Base-by-base conservation (phyloP, 345 rosid genomes). In the Clarkia xantiana region DNA sequence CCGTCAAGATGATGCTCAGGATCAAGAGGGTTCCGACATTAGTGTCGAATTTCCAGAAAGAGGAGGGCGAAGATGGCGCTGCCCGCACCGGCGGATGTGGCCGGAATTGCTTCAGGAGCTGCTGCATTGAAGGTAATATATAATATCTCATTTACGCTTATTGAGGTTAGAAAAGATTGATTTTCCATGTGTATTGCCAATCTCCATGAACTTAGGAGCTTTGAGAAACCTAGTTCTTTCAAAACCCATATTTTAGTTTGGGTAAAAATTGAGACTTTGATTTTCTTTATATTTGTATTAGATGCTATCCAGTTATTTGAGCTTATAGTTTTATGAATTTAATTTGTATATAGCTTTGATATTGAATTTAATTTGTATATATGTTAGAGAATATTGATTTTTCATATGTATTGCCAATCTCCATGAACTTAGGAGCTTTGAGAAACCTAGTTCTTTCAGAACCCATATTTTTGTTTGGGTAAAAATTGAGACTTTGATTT, bases 21-120 rank as follows among this genome's bases (percentile, higher is more conserved):
- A 86, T 90, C 64, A 86, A 81, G 70, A 76, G 96, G 64, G 89
- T 86, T 62, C 94, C 94, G 1, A 86, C 98, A 1, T 63, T 86
- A 36, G 83, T 86, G 18, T 86, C 90, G 10, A 90, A 83, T 59
- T 78, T 76, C 62, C 91, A 83, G 71, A 79, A 79, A 51, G 94
- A 90, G 34, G 94, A 83, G 47, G 59, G 63, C 1, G 84, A 69
- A 23, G 89, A 73, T 45, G 77, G 61, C 48, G 67, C 62, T 56
- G 69, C 72, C 59, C 73, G 79, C 6, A 67, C 57, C 13, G 73
- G 72, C 10, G 89, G 98, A 1, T 91, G 94, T 42, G 94, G 89
- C 61, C 77, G 85, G 59, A 86, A 81, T 60, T 86, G 91, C 67
- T 72, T 90, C 41, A 61, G 63, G 45, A 69, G 67, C 42, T 90